These are phyloP conservation scores for Aegilops tauschii DNA, from an alignment of 176 grass and related monocot species.

Conservation along the genomic window DNA sequence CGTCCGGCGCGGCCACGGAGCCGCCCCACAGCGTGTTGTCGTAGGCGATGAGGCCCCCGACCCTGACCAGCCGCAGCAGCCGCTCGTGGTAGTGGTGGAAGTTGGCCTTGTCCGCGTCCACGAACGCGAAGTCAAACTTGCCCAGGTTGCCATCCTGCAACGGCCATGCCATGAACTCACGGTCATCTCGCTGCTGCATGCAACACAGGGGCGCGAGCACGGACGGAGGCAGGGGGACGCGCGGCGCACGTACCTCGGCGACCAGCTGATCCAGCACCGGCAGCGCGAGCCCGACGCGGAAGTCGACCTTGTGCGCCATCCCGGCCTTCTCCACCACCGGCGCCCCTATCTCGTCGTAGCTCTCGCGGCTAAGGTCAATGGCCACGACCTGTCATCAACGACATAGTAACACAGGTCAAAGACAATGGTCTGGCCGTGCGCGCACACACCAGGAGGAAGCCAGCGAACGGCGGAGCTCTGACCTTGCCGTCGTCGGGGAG, in stretches of 20 bases:
- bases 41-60: conserved; percentile 59
- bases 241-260: conserved; percentile 25
- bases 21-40: conserved; percentile 60
- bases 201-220: not conserved
- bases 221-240: too few species aligned
- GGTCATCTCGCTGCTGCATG: not conserved
- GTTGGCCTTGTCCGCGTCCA: conserved; percentile 72
- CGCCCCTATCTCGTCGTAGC: conserved; percentile 50
- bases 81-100: conserved; percentile 61
- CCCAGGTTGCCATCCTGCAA: conserved; percentile 41
- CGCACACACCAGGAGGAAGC: not conserved
- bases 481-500: conserved; percentile 63
- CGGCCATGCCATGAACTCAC: not conserved
- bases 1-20: conserved; percentile 28
- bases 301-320: conserved; percentile 72
- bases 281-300: conserved; percentile 45
- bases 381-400: conserved; percentile 42
- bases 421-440: too few species aligned
- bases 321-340: conserved; percentile 72
- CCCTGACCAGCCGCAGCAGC: conserved; percentile 48
- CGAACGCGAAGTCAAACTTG: conserved; percentile 65
- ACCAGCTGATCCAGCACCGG: conserved; percentile 43
- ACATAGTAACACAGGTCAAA: too few species aligned
- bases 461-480: not conserved
- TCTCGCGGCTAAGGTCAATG: conserved; percentile 55